phyloP scores from a whole-genome alignment of 2,329 filamentous ascomycete species.

The Huntiella omanensis region DNA sequence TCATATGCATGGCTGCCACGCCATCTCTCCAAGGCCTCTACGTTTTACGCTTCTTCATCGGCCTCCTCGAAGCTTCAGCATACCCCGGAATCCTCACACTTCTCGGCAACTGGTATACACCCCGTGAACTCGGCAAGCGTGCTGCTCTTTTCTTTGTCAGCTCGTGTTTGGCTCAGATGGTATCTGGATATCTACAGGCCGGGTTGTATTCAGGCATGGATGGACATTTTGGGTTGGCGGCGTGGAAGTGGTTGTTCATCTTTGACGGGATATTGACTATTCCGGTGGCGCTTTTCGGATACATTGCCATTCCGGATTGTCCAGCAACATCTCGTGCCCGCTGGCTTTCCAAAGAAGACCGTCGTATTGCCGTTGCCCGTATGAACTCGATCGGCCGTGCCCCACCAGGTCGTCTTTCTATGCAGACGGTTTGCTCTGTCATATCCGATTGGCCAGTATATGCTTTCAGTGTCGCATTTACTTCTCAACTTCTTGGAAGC shows the following conservation, averaged over 20 bases:
- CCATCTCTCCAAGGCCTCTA: constrained; percentile 21
- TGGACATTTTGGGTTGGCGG: constrained; percentile 19
- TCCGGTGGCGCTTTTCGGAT: constrained; percentile 18
- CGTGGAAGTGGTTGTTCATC: constrained; percentile 29
- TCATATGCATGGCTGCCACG: constrained; percentile 21
- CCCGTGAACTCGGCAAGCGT: constrained; percentile 23
- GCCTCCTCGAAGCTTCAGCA: constrained; percentile 21
- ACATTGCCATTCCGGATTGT: constrained; percentile 18
- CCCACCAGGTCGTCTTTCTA: constrained; percentile 17
- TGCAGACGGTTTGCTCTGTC: constrained; percentile 16
- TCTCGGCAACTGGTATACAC: constrained; percentile 27
- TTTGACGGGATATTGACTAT: constrained; percentile 23
- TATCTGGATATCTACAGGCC: constrained; percentile 25
- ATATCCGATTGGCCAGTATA: constrained; percentile 17
- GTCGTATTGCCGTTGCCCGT: constrained; percentile 15
- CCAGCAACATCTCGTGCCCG: constrained; percentile 16
- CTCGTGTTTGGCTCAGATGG: constrained; percentile 22
- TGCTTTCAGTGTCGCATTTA: constrained; percentile 18
- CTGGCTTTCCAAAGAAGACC: constrained; percentile 17
- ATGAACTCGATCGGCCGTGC: constrained; percentile 18
- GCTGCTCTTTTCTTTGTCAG: constrained; percentile 24
- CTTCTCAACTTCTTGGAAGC: constrained; percentile 19
- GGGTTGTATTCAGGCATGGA: constrained; percentile 23
- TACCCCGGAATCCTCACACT: constrained; percentile 22
- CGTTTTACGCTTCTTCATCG: constrained; percentile 25